Evolutionary conservation across 331 rosid genomes (phyloP), one percentile per base, ranked within the genome.

Genomic region (Cucumis variabilis): DNA sequence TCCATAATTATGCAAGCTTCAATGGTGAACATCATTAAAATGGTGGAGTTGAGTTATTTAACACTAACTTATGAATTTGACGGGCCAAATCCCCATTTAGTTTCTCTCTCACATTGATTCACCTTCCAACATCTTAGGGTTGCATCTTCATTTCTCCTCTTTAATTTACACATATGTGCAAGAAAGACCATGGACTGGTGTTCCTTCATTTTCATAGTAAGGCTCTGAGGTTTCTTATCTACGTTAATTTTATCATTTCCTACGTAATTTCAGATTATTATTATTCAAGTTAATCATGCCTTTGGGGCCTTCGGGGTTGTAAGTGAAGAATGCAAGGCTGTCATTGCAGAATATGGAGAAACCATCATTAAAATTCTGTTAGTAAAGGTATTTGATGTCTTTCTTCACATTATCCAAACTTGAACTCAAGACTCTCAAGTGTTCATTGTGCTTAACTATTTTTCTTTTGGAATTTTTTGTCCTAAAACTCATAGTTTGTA

Each of bases 221-320:
- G 65, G 25, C 62, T 27, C 7, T 27, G 68, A 24, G 37, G 85
- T 81, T 58, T 55, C 79, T 55, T 81, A 20, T 30, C 21, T 81
- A 70, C 66, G 58, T 63, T 58, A 79, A 58, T 82, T 28, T 82
- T 30, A 60, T 69, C 25, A 2, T 41, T 28, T 58, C 33, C 33
- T 21, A 28, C n/a, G 28, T 30, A 2, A 62, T 80, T 81, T 81
- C 90, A 94, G 97, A 63, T 91, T 60, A 92, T 94, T 75, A 92
- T 94, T 25, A 89, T 95, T 33, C 92, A 94, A 92, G 90, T 94
- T 85, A 94, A 94, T 89, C 94, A 94, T 87, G 97, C 95, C 62
- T 93, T 94, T 90, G 97, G 97, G 66, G 97, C 97, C 66, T 71
- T 95, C 8, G 95, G 97, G 46, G 88, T 94, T 70, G 90, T 92